Base-by-base conservation (phyloP, 495 filamentous ascomycete species). In the Talaromyces ruber region DNA sequence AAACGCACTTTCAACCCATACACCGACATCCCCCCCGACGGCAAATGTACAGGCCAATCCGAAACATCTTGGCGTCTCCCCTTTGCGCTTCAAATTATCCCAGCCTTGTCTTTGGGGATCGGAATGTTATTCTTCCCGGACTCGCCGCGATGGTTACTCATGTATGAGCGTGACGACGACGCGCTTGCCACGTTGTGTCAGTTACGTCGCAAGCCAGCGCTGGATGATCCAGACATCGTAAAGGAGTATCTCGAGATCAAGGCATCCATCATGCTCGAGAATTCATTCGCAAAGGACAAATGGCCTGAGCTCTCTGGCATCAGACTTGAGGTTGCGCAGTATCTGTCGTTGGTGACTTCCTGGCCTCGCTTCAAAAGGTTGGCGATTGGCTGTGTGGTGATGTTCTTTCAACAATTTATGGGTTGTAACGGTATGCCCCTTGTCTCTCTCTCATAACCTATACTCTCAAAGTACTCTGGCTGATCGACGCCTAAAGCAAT, bases 41-140 rank as follows among this genome's bases (percentile, higher is more conserved):
- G 76, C 51, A 29, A 58, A 29, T 78, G 77, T 63, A 57, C 70
- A 0, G 73, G 72, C 4, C 91, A 93, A 71, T 80, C 78, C 32
- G 83, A 91, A 63, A 82, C 84, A 8, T 83, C 88, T 6, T 91
- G 88, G 88, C 81, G 88, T 9, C 72, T 86, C 1, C 86, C 88
- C 0, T 83, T 87, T 37, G 83, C 81, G 58, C 69, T 88, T 7
- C 86, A 89, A 63, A 78, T 88, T 43, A 67, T 78, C 7, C 86
- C 87, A 0, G 85, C 86, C 0, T 59, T 84, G 0, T 70, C 87
- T 21, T 75, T 91, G 2, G 83, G 86, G 6, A 66, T 79, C 24
- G 89, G 90, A n/a, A 92, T 92, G 77, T 63, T 88, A 25, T 91
- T 90, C 71, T 82, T 94, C 83, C 90, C 89, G 1, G 90, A 90